A percentile compares a stretch with the other conserved stretches of the same genome.
Conservation (phyloP, 2,329 filamentous ascomycete genomes). For the Alternaria dauci region DNA sequence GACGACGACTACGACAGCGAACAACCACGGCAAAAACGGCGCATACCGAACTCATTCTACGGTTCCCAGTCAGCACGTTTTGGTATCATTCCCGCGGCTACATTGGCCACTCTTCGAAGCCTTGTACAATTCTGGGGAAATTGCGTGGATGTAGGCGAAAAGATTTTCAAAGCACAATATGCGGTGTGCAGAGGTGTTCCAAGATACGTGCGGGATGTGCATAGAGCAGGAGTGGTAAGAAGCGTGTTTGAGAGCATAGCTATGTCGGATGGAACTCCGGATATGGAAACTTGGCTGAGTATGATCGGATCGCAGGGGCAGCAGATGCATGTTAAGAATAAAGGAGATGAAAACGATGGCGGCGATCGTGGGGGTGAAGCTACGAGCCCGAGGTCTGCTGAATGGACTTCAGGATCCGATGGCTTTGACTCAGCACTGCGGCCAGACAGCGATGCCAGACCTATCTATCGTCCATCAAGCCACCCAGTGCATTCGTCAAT, state of each 20-base stretch:
- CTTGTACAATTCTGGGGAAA: neutral
- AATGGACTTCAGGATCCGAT: neutral
- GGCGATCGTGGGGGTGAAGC: neutral
- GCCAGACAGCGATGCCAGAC: neutral
- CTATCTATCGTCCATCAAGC: neutral
- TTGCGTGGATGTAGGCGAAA: neutral
- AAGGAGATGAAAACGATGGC: neutral
- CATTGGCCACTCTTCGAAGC: neutral
- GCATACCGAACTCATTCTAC: neutral
- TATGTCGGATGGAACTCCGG: neutral
- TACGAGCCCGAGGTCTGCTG: neutral
- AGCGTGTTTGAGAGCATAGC: neutral
- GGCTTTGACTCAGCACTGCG: neutral
- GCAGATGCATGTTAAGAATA: neutral
- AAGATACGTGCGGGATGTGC: neutral
- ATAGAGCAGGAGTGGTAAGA: neutral
- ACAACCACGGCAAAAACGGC: neutral
- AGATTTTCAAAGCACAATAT: neutral
- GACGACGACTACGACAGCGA: neutral
- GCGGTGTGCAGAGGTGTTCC: neutral
- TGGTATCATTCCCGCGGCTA: neutral
- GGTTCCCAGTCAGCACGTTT: neutral
- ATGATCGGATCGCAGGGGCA: neutral
- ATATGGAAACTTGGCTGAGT: neutral
- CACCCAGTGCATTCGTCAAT: neutral